phyloP scores from a whole-genome alignment of 1,284 basidiomycete genomes.

The Leccinum griseonigrum region DNA sequence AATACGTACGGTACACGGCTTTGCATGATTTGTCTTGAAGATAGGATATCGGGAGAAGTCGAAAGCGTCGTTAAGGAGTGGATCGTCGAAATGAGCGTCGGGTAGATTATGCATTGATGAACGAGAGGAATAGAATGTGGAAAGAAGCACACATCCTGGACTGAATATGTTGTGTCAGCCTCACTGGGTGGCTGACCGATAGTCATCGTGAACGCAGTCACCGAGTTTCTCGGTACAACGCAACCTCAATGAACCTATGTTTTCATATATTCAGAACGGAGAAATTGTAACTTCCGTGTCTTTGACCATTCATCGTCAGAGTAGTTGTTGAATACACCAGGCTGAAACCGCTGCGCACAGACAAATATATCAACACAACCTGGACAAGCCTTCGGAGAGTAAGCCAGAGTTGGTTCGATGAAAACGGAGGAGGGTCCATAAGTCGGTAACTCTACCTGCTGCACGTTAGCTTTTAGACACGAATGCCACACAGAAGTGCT shows the following conservation, averaged over 20 bases:
- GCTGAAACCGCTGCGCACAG: neutral
- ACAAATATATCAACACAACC: neutral
- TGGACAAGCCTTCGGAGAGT: neutral
- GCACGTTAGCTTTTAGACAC: neutral
- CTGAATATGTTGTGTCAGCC: conserved; percentile 18
- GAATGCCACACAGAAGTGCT: neutral
- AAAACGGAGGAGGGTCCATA: neutral
- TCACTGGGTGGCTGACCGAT: conserved; percentile 12
- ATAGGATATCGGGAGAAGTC: conserved; percentile 21
- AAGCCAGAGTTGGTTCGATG: neutral
- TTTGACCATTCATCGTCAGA: neutral
- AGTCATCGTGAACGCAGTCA: neutral
- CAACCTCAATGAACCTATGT: neutral
- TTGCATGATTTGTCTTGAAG: conserved; percentile 5
- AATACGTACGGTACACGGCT: conserved; percentile 8
- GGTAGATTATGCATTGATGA: conserved; percentile 1
- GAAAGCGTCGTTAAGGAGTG: conserved; percentile 24
- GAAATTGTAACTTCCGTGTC: neutral
- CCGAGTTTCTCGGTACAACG: neutral
- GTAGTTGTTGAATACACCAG: neutral
- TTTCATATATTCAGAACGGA: neutral
- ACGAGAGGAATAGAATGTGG: neutral
- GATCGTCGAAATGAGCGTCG: conserved; percentile 23
- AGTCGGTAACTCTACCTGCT: neutral
- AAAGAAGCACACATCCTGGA: neutral